Evolutionary conservation across 352 stramenopile species (phyloP).

Genomic region (Phytophthora constricta): DNA sequence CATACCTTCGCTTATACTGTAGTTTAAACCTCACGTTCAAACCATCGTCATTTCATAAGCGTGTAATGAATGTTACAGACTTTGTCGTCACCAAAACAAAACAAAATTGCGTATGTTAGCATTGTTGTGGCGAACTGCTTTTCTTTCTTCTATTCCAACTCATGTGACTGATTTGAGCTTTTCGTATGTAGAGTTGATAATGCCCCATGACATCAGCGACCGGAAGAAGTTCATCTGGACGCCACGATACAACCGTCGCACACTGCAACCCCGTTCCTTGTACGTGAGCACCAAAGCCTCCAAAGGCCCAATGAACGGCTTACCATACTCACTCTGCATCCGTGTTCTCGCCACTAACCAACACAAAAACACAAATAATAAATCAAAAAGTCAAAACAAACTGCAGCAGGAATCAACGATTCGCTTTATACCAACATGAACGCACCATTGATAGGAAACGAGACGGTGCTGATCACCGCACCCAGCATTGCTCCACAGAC

Average conservation of each 20-base stretch:
- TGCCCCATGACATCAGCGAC: conserved; percentile 89
- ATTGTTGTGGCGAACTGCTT: too few species aligned
- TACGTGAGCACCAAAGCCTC: conserved; percentile 77
- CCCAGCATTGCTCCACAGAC: conserved; percentile 84
- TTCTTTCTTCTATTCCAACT: conserved; percentile 11
- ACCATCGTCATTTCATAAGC: too few species aligned
- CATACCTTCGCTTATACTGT: too few species aligned
- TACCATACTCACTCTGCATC: conserved; percentile 84
- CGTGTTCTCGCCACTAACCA: conserved; percentile 71
- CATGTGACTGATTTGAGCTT: conserved; percentile 82
- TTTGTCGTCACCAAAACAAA: not conserved
- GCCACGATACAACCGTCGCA: conserved; percentile 79
- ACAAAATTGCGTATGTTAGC: not conserved
- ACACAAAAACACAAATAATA: not conserved
- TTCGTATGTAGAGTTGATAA: conserved; percentile 92
- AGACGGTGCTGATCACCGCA: conserved; percentile 84
- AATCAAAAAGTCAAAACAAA: conserved; percentile 12
- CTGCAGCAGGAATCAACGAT: not conserved
- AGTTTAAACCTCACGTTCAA: too few species aligned
- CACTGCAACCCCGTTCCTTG: conserved; percentile 64
- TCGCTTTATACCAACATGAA: not conserved
- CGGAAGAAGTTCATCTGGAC: conserved; percentile 91
- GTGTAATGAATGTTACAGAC: too few species aligned
- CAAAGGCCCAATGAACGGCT: conserved; percentile 61
- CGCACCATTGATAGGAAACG: conserved; percentile 86